Evolutionary conservation across 768 basidiomycete genomes (phyloP).

Genomic region (Boletales sp.): DNA sequence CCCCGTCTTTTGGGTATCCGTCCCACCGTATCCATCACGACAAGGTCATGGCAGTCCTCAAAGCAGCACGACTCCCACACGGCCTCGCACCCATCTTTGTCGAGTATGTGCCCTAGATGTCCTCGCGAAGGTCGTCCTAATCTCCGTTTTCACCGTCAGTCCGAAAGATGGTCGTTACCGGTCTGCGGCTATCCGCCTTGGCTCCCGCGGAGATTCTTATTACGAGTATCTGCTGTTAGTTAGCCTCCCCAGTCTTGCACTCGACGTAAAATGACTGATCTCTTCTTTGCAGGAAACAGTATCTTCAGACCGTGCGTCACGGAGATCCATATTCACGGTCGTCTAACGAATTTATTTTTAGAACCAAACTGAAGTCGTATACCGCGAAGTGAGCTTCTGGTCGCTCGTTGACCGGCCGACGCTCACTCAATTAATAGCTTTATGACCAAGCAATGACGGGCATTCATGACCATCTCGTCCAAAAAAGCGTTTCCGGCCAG

Average conservation of each 20-base stretch:
- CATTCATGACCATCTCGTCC: constrained; percentile 71
- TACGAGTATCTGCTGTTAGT: constrained; percentile 86
- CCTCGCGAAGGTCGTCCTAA: constrained; percentile 6
- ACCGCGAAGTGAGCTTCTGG: constrained; percentile 56
- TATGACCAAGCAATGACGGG: constrained; percentile 84
- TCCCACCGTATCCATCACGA: neutral
- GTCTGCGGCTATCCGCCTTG: constrained; percentile 77
- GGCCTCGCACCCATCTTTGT: constrained; percentile 85
- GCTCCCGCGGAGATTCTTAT: constrained; percentile 89
- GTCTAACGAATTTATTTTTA: constrained; percentile 23
- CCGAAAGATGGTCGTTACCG: constrained; percentile 50
- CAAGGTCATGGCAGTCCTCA: constrained; percentile 68
- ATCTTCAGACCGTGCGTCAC: constrained; percentile 29
- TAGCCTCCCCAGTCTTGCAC: neutral
- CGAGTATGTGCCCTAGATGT: constrained; percentile 45
- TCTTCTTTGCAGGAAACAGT: constrained; percentile 25
- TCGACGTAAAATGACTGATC: constrained; percentile 1
- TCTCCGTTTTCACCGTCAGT: constrained; percentile 29
- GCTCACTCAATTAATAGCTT: constrained; percentile 52
- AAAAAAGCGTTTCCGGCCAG: constrained; percentile 52
- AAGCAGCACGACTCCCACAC: constrained; percentile 54
- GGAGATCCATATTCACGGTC: neutral
- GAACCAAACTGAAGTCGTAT: constrained; percentile 73
- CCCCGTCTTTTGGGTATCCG: neutral
- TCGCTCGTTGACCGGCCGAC: neutral